Evolutionary conservation across 78 protist species (phyloP).

Genomic region (Isochrysis galbana): DNA sequence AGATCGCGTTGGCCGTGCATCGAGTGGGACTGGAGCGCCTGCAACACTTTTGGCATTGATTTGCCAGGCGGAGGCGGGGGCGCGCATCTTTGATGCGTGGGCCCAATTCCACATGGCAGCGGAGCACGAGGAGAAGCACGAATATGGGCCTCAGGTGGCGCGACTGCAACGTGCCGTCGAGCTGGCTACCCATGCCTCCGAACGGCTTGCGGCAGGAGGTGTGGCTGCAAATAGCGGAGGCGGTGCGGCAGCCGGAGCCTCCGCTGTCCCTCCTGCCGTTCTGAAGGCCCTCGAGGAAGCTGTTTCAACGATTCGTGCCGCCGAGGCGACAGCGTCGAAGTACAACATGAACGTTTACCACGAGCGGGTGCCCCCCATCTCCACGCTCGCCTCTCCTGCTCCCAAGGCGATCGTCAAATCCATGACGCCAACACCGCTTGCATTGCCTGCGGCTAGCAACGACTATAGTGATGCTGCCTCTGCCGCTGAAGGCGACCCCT

Average conservation of each 20-base stretch:
- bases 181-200: neutral
- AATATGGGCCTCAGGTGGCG: neutral
- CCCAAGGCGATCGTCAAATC: neutral
- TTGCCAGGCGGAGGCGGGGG: neutral
- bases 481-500: neutral
- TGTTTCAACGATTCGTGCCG: neutral
- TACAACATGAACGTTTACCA: neutral
- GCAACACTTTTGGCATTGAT: neutral
- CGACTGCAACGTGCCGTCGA: neutral
- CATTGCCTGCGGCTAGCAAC: neutral
- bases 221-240: neutral
- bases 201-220: too few species aligned
- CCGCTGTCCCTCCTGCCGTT: too few species aligned
- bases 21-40: too few species aligned
- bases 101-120: neutral
- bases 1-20: too few species aligned
- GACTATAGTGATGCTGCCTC: neutral
- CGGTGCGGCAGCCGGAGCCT: neutral
- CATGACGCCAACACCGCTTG: neutral
- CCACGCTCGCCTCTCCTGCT: neutral
- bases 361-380: neutral
- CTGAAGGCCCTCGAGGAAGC: neutral
- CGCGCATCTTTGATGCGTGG: neutral
- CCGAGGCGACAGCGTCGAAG: neutral
- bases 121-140: neutral